phyloP scores from a whole-genome alignment of 1,284 basidiomycete genomes.

The Trichosporon ovoides region DNA sequence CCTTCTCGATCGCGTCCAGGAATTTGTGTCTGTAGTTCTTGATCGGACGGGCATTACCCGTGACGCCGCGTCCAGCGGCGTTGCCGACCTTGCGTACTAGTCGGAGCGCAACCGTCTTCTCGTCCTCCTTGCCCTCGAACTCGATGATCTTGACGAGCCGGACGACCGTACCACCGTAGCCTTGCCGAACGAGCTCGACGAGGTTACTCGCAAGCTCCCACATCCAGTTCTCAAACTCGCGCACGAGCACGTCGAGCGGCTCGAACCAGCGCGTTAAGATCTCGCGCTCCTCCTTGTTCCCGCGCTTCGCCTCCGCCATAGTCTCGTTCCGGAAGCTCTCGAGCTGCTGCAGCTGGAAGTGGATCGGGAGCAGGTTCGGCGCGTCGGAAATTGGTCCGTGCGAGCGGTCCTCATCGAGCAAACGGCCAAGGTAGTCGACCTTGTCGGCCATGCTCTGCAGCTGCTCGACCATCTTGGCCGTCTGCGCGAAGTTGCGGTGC shows the following conservation, averaged over 20 bases:
- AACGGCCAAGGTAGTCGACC: conserved; percentile 69
- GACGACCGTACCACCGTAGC: conserved; percentile 77
- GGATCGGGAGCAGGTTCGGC: conserved; percentile 80
- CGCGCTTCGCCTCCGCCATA: conserved; percentile 83
- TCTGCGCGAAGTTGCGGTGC: conserved; percentile 90
- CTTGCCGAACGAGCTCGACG: conserved; percentile 72
- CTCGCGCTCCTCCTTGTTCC: conserved; percentile 56
- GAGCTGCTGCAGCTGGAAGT: conserved; percentile 81
- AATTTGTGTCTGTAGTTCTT: conserved; percentile 95
- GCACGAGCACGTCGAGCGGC: conserved; percentile 73
- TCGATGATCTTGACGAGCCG: conserved; percentile 91
- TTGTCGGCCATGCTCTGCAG: conserved; percentile 81
- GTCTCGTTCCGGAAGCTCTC: conserved; percentile 91
- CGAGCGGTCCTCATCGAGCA: conserved; percentile 67
- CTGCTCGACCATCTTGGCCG: conserved; percentile 90
- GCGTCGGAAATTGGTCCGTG: conserved; percentile 68
- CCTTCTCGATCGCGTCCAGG: conserved; percentile 70
- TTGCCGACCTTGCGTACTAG: conserved; percentile 89
- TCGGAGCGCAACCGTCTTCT: conserved; percentile 86
- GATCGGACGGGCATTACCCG: conserved; percentile 86
- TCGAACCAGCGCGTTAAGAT: conserved; percentile 78
- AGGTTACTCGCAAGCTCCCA: conserved; percentile 70
- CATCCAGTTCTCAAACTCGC: conserved; percentile 82
- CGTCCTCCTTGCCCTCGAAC: conserved; percentile 85
- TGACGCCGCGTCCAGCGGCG: conserved; percentile 79